phyloP scores from a whole-genome alignment of 2,329 filamentous ascomycete genomes.

The Juglanconis sp. region DNA sequence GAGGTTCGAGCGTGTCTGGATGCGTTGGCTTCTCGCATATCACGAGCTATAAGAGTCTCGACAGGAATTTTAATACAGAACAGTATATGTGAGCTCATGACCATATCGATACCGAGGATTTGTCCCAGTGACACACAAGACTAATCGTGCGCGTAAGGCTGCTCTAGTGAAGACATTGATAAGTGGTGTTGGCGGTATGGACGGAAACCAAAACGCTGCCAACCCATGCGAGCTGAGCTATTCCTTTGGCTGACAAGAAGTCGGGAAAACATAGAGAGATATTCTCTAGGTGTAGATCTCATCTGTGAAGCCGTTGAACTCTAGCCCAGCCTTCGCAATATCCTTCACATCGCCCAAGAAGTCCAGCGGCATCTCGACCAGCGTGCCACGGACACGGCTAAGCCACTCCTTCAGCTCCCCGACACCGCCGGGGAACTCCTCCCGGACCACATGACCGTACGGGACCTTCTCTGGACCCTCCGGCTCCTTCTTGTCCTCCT shows the following conservation, averaged over 20 bases:
- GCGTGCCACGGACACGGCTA: constrained; percentile 61
- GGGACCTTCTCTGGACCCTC: constrained; percentile 62
- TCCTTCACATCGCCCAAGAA: constrained; percentile 81
- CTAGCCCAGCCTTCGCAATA: constrained; percentile 77
- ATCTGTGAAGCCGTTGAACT: constrained; percentile 68
- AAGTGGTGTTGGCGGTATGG: neutral
- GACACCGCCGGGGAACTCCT: constrained; percentile 72
- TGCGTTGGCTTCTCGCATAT: constrained; percentile 6
- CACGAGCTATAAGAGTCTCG: neutral
- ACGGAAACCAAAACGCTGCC: neutral
- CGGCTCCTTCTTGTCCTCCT: constrained; percentile 40
- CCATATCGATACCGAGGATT: neutral
- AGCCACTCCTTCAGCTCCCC: constrained; percentile 70
- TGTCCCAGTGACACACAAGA: neutral
- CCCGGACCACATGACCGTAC: constrained; percentile 83
- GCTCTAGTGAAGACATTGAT: neutral
- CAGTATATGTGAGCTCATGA: neutral
- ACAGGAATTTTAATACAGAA: neutral
- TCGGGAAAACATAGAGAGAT: neutral
- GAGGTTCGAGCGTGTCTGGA: neutral
- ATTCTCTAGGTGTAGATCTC: constrained; percentile 62
- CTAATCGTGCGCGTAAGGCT: neutral
- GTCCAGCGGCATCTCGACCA: constrained; percentile 87
- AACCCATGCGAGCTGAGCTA: neutral
- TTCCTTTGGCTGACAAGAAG: too few species aligned